phyloP scores from a whole-genome alignment of 345 rosid genomes.

The Arabidopsis arenosa region DNA sequence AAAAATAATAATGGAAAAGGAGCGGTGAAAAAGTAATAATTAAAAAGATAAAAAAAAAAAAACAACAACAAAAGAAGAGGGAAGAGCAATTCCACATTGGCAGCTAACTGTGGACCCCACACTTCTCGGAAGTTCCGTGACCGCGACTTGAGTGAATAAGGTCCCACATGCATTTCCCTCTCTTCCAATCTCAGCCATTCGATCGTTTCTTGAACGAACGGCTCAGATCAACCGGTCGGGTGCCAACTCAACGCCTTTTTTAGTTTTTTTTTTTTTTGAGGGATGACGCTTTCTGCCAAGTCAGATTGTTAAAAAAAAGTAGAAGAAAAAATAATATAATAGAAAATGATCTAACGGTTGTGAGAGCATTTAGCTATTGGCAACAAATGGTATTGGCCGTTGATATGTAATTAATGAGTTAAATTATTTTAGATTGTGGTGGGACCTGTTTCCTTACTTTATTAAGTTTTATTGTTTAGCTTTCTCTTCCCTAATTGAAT shows the following conservation, averaged over 20 bases:
- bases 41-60: not conserved
- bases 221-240: conserved; percentile 49
- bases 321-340: not conserved
- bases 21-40: conserved; percentile 46
- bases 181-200: conserved; percentile 52
- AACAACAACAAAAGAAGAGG: not conserved
- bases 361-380: not conserved
- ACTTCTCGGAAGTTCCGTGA: conserved; percentile 84
- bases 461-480: conserved; percentile 35
- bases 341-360: conserved; percentile 52
- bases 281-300: conserved; percentile 61
- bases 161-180: conserved; percentile 36
- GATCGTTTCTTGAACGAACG: conserved; percentile 25
- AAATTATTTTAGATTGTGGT: conserved; percentile 33
- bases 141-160: conserved; percentile 55
- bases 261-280: conserved; percentile 25
- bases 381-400: conserved; percentile 46
- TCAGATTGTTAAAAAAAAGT: conserved; percentile 38
- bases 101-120: conserved; percentile 62
- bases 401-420: conserved; percentile 8
- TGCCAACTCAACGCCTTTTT: conserved; percentile 62
- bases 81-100: conserved; percentile 60
- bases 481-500: not conserved
- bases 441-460: conserved; percentile 47
- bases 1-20: not conserved